Conservation (phyloP, 73 alveolate genomes). For the Blepharisma japonicum region DNA sequence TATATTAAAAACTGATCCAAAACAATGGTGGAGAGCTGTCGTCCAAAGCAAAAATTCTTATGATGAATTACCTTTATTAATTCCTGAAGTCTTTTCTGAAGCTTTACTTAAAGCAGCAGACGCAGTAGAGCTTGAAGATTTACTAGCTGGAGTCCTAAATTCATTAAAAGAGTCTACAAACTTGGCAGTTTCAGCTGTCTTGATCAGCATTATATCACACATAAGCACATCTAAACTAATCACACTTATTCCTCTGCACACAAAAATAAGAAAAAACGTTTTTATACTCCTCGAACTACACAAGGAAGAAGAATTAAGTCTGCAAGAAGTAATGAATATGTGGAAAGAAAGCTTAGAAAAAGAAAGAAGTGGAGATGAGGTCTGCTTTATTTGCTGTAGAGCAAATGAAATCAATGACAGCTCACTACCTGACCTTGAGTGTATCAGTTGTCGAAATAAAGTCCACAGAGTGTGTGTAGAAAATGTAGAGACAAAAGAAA, state of each 20-base stretch:
- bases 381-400: conserved; percentile 62
- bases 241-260: conserved; percentile 44
- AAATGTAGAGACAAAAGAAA: background rate
- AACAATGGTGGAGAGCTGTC: background rate
- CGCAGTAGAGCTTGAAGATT: background rate
- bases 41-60: background rate
- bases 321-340: conserved; percentile 44
- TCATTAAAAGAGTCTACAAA: conserved; percentile 34
- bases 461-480: conserved; percentile 65
- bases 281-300: conserved; percentile 46
- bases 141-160: background rate
- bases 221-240: conserved; percentile 47
- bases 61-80: background rate
- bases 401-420: conserved; percentile 56
- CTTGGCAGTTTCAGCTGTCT: conserved; percentile 53
- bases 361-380: conserved; percentile 66
- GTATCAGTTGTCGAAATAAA: conserved; percentile 67
- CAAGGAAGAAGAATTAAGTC: conserved; percentile 45
- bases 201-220: conserved; percentile 54
- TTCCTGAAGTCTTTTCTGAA: background rate
- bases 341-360: conserved; percentile 66
- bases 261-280: conserved; percentile 56
- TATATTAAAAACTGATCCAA: background rate
- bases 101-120: background rate
- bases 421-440: conserved; percentile 57